A percentile compares a stretch with the other conserved stretches of the same genome.
These are phyloP conservation scores for Acer negundo DNA, from an alignment of 345 rosid genomes.

Conservation along the genomic window DNA sequence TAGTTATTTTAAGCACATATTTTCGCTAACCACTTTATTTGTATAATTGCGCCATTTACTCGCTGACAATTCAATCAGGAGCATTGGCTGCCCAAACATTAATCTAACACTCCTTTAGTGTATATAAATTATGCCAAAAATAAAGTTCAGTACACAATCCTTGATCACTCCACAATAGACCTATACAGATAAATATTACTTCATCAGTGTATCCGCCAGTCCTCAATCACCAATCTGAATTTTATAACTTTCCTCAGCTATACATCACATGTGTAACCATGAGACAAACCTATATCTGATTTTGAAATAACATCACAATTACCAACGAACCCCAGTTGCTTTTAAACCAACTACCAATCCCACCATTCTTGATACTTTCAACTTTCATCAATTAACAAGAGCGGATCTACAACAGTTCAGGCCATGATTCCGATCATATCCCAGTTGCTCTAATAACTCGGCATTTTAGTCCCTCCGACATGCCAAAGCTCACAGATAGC, in stretches of 20 bases:
- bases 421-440: too few relatives aligned
- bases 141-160: background rate
- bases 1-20: background rate
- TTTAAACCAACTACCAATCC: background rate
- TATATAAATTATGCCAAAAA: background rate
- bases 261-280: background rate
- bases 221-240: background rate
- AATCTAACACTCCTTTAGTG: background rate
- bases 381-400: background rate
- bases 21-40: too few relatives aligned
- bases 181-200: background rate
- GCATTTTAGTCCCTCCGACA: background rate
- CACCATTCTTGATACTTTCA: background rate
- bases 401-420: background rate
- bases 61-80: background rate
- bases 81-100: background rate
- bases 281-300: background rate
- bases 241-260: background rate
- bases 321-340: background rate
- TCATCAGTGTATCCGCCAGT: background rate
- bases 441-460: background rate
- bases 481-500: background rate
- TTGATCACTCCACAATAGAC: background rate
- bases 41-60: background rate
- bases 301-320: background rate